Evolutionary conservation across 805 yeast species (phyloP), one percentile per base, ranked within the genome.

Genomic region (Spathaspora passalidarum): DNA sequence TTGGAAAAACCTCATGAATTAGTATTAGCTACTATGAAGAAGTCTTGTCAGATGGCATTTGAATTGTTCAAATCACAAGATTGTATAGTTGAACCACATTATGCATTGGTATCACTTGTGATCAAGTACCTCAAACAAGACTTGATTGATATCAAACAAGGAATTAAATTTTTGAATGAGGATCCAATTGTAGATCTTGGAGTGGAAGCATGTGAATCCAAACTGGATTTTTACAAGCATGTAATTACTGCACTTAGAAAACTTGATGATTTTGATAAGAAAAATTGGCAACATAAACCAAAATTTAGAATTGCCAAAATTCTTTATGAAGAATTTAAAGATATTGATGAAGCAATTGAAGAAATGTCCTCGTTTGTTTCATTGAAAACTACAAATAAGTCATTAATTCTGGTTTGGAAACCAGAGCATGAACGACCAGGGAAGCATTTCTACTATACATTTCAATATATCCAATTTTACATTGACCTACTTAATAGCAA

Each of bases 401-500:
- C 84, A 9, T 73, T 94, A 32, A 80, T 91, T 1, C 85, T 81
- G 52, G 87, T 94, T 47, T 94, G 99, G 98, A 89, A 89, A 55
- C 96, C 97, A 0, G 96, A 90, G 40, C 63, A 74, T 55, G 99
- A 95, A 61, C 67, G 95, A 17, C 94, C 97, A 0, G 99, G 99
- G 0, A 88, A 87, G 54, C 97, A 92, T 63, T 92, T 90, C 60
- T 81, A 80, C 9, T 89, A 86, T 63, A 84, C 85, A 25, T 76
- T 73, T 51, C 80, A 82, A 44, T 92, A 94, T 58, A 78, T 88
- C 18, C 61, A 68, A 40, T 86, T 84, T 57, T 83, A 75, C 54
- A 75, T 86, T 40, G 77, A 76, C 18, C 56, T 91, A 19, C 62
- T 88, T 19, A 66, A 73, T 26, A 62, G 69, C 20, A 69, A 77